Evolutionary conservation across 495 filamentous ascomycete species (phyloP).

Genomic region (Pseudoneurospora amorphoporcata): DNA sequence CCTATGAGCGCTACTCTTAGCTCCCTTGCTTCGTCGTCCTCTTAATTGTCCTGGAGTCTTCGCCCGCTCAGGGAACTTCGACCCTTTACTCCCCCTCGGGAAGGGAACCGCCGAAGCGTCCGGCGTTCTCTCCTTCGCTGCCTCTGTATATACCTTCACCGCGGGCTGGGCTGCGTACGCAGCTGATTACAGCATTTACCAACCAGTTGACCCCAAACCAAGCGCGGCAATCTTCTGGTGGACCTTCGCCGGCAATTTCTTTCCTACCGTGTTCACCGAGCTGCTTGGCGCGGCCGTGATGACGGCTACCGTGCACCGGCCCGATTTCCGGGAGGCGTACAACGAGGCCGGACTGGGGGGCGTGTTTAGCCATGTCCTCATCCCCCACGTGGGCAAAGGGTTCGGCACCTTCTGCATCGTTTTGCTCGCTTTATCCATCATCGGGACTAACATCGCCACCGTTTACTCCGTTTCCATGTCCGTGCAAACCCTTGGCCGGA

Average conservation of each 20-base stretch:
- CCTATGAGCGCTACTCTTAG: slow-evolving; percentile 72
- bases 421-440: slow-evolving; percentile 66
- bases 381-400: slow-evolving; percentile 49
- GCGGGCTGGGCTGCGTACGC: slow-evolving; percentile 75
- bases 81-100: slow-evolving; percentile 51
- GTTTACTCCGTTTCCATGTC: slow-evolving; percentile 74
- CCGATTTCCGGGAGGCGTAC: slow-evolving; percentile 47
- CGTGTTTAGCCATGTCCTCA: slow-evolving; percentile 56
- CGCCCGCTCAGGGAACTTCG: slow-evolving; percentile 64
- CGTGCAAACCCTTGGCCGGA: slow-evolving; percentile 58
- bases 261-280: slow-evolving; percentile 67
- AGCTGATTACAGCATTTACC: slow-evolving; percentile 79
- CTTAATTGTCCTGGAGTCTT: slow-evolving; percentile 62
- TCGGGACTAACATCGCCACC: slow-evolving; percentile 84
- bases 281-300: slow-evolving; percentile 68
- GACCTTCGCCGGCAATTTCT: slow-evolving; percentile 59
- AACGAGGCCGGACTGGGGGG: slow-evolving; percentile 54
- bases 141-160: slow-evolving; percentile 66
- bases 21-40: slow-evolving; percentile 70
- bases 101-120: slow-evolving; percentile 54
- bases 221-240: slow-evolving; percentile 54
- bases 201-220: slow-evolving; percentile 46
- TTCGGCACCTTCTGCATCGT: slow-evolving; percentile 81
- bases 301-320: slow-evolving; percentile 47
- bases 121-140: slow-evolving; percentile 58